Evolutionary conservation across 1,284 basidiomycete genomes (phyloP).

Genomic region (Fomitopsis schrenkii): DNA sequence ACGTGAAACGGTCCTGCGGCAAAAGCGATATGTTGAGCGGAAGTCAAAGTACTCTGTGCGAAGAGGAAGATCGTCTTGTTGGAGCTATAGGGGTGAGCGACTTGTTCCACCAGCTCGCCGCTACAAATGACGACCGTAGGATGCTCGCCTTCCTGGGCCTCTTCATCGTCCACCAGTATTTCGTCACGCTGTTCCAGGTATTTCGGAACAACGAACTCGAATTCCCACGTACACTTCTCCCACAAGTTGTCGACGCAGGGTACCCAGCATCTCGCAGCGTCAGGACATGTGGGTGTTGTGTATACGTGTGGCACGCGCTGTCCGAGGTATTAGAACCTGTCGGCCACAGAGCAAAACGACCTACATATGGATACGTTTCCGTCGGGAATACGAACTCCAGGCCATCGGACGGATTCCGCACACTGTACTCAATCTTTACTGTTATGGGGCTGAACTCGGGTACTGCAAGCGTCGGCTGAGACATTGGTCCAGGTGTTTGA

Average conservation of each 20-base stretch:
- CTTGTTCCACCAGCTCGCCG: conserved; percentile 92
- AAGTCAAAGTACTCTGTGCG: conserved; percentile 84
- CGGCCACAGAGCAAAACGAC: conserved; percentile 27
- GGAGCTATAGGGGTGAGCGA: conserved; percentile 91
- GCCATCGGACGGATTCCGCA: conserved; percentile 82
- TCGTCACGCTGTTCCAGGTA: conserved; percentile 69
- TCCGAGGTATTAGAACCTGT: conserved; percentile 11
- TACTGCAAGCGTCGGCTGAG: conserved; percentile 37
- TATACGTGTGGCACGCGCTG: conserved; percentile 92
- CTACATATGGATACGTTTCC: conserved; percentile 80
- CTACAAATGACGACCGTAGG: conserved; percentile 90
- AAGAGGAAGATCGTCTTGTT: conserved; percentile 96
- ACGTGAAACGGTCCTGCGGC: conserved; percentile 94
- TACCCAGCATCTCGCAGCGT: conserved; percentile 94
- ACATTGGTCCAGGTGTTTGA: conserved; percentile 55
- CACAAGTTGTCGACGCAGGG: conserved; percentile 94
- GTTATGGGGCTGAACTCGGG: conserved; percentile 77
- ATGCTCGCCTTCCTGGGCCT: conserved; percentile 49
- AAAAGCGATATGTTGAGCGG: conserved; percentile 94
- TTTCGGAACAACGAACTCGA: conserved; percentile 92
- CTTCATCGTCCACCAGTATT: conserved; percentile 48
- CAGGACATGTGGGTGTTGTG: conserved; percentile 85
- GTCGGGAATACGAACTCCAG: conserved; percentile 82
- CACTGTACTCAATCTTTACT: conserved; percentile 76
- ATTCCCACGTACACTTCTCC: conserved; percentile 99